phyloP scores from a whole-genome alignment of 2,329 filamentous ascomycete species.

The Nothopassalora personata region DNA sequence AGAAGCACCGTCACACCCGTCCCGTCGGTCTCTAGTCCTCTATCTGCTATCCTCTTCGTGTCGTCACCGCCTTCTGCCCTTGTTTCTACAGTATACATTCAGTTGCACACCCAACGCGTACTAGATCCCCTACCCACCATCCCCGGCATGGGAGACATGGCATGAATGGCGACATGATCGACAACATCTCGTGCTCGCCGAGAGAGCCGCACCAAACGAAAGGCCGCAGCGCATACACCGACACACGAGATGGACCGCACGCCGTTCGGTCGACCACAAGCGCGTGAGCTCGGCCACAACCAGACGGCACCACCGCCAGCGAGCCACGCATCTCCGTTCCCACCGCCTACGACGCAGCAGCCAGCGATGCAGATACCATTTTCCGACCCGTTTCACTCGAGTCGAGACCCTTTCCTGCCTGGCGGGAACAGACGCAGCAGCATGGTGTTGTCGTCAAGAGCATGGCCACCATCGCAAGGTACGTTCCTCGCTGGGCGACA shows the following conservation, averaged over 20 bases:
- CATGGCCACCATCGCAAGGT: constrained; percentile 28
- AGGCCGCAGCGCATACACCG: background rate
- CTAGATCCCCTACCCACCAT: background rate
- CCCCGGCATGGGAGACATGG: background rate
- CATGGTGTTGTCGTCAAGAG: constrained; percentile 34
- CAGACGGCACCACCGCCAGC: constrained; percentile 29
- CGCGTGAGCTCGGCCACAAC: constrained; percentile 34
- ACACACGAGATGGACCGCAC: constrained; percentile 28
- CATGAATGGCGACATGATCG: background rate
- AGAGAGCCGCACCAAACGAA: background rate
- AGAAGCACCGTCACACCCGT: background rate
- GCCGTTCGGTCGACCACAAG: constrained; percentile 32
- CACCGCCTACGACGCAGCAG: constrained; percentile 29
- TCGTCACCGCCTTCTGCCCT: background rate
- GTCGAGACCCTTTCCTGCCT: constrained; percentile 45
- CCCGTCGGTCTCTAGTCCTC: background rate
- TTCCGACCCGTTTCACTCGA: constrained; percentile 41
- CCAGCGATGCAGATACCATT: constrained; percentile 43
- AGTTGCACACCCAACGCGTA: background rate
- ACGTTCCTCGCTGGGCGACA: constrained; percentile 12
- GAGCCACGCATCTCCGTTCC: constrained; percentile 33
- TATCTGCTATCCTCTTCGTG: background rate
- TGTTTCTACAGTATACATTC: background rate
- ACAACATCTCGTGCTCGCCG: background rate
- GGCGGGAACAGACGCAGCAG: constrained; percentile 37